Percentiles rank a stretch among this genome's conserved stretches.
Evolutionary conservation across 495 filamentous ascomycete species (phyloP).

Genomic region (Stereocaulon alpinum): DNA sequence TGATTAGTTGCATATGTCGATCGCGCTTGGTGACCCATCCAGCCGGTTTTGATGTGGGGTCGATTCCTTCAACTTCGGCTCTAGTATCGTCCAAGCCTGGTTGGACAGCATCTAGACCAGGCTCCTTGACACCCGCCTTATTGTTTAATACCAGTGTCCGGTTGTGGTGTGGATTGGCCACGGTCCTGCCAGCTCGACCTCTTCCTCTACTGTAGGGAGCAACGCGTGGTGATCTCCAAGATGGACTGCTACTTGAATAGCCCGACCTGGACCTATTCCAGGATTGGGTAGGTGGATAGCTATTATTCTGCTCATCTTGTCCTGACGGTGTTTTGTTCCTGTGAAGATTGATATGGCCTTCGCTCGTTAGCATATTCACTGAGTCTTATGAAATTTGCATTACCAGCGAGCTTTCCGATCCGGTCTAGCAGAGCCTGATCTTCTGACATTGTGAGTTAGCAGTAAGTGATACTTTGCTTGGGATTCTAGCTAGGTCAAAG

Average conservation of each 20-base stretch:
- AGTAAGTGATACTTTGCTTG: background rate
- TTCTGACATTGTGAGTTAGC: constrained; percentile 47
- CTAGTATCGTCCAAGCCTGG: constrained; percentile 30
- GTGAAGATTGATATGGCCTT: constrained; percentile 77
- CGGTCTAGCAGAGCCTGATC: constrained; percentile 64
- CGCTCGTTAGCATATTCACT: constrained; percentile 25
- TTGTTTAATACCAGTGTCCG: constrained; percentile 66
- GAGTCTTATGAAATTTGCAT: constrained; percentile 24
- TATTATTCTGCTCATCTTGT: constrained; percentile 14
- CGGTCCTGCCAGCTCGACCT: constrained; percentile 34
- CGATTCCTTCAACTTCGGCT: constrained; percentile 30
- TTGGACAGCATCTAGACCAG: background rate
- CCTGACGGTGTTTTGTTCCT: constrained; percentile 48
- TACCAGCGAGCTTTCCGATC: constrained; percentile 69
- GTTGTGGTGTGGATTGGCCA: constrained; percentile 45
- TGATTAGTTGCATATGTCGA: constrained; percentile 84
- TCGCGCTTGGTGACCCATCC: constrained; percentile 72
- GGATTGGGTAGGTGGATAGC: background rate
- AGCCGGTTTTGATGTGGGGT: constrained; percentile 23
- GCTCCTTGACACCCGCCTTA: constrained; percentile 18
- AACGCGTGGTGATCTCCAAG: constrained; percentile 20
- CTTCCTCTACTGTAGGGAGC: constrained; percentile 38
- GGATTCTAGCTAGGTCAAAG: background rate
- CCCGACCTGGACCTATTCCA: constrained; percentile 16
- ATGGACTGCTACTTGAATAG: constrained; percentile 22